These are phyloP conservation scores for Colletotrichum noveboracense DNA, from an alignment of 2,329 filamentous ascomycete genomes.

Conservation along the genomic window DNA sequence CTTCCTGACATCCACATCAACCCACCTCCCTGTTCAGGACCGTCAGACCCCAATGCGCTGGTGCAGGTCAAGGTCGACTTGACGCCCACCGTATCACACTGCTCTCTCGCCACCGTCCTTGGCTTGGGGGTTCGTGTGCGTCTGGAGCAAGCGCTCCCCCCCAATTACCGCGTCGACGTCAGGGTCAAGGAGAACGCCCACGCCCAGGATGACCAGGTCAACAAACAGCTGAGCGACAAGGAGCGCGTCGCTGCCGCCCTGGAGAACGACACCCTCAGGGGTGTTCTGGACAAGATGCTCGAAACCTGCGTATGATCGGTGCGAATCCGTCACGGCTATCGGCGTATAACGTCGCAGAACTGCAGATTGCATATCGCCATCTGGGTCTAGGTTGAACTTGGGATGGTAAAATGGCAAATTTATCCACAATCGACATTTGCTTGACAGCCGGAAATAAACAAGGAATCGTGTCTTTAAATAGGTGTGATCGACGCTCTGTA, in stretches of 20 bases:
- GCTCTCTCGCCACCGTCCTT: conserved; percentile 94
- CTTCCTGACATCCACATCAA: conserved; percentile 89
- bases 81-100: conserved; percentile 96
- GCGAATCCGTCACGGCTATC: neutral
- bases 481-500: neutral
- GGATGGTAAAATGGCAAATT: neutral
- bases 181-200: conserved; percentile 97
- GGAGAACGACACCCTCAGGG: conserved; percentile 90
- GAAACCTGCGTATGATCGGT: conserved; percentile 72
- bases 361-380: neutral
- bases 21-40: conserved; percentile 65
- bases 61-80: conserved; percentile 85
- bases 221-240: conserved; percentile 96
- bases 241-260: conserved; percentile 93
- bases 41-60: conserved; percentile 58
- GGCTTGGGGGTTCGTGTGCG: conserved; percentile 91
- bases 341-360: neutral
- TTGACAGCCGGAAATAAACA: neutral
- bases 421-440: neutral
- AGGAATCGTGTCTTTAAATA: neutral
- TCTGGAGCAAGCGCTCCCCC: conserved; percentile 87
- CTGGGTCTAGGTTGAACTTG: neutral
- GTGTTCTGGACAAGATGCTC: conserved; percentile 92
- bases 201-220: conserved; percentile 91
- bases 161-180: conserved; percentile 91